Evolutionary conservation across 1,284 basidiomycete genomes (phyloP).

Genomic region (Singerocomus inundabilis): DNA sequence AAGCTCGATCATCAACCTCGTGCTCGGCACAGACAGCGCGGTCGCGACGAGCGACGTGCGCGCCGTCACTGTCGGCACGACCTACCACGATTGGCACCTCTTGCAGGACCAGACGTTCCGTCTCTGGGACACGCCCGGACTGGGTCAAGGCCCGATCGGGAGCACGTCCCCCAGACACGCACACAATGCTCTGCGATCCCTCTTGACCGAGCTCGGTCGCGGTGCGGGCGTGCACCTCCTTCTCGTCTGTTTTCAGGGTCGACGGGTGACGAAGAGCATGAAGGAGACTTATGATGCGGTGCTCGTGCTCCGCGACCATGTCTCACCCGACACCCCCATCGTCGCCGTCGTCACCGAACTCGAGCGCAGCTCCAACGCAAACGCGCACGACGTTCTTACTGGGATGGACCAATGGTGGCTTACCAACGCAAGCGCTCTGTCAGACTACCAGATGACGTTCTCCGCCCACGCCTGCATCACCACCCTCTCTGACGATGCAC

Average conservation of each 20-base stretch:
- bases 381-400: constrained; percentile 3
- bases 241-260: constrained; percentile 25
- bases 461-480: constrained; percentile 23
- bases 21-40: constrained; percentile 17
- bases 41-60: constrained; percentile 16
- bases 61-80: constrained; percentile 23
- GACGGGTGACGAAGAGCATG: constrained; percentile 20
- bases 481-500: constrained; percentile 17
- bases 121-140: constrained; percentile 31
- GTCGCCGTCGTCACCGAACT: constrained; percentile 25
- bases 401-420: constrained; percentile 27
- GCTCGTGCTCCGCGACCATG: constrained; percentile 12
- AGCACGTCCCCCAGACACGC: constrained; percentile 11
- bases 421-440: constrained; percentile 13
- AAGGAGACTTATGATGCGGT: constrained; percentile 26
- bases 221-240: constrained; percentile 26
- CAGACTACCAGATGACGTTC: constrained; percentile 16
- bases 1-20: constrained; percentile 26
- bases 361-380: constrained; percentile 18
- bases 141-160: constrained; percentile 22
- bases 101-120: constrained; percentile 23
- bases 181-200: constrained; percentile 18
- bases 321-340: constrained; percentile 21
- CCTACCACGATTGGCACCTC: constrained; percentile 24
- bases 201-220: constrained; percentile 25